These are phyloP conservation scores for Malassezia sp. DNA, from an alignment of 1,284 basidiomycete species.

Conservation along the genomic window DNA sequence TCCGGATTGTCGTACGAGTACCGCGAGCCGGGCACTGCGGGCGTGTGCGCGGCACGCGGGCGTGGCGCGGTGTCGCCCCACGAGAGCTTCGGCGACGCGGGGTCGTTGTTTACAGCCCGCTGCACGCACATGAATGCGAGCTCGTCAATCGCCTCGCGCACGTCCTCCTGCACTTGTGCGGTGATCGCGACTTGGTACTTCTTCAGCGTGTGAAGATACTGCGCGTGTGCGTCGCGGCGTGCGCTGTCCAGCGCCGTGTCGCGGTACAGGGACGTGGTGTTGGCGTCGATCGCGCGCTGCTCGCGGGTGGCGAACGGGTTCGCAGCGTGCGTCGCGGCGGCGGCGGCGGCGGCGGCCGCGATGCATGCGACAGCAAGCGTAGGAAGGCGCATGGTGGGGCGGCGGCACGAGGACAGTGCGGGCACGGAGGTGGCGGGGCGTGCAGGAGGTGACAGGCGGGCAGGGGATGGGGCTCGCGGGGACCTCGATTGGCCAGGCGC, in stretches of 20 bases:
- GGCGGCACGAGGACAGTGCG: too few relatives aligned
- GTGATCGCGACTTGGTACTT: constrained; percentile 9
- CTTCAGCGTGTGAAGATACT: constrained; percentile 8
- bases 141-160: constrained; percentile 10
- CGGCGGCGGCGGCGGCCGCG: background rate
- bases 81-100: constrained; percentile 8
- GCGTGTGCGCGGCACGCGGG: constrained; percentile 9
- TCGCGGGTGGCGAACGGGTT: constrained; percentile 15
- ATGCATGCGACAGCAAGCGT: background rate
- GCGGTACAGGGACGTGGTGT: background rate
- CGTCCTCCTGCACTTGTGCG: background rate
- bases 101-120: constrained; percentile 12
- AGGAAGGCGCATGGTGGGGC: too few relatives aligned
- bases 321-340: background rate
- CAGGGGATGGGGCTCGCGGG: too few relatives aligned
- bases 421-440: too few relatives aligned
- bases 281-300: constrained; percentile 7
- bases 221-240: background rate
- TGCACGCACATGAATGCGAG: constrained; percentile 15
- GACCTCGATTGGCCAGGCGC: too few relatives aligned
- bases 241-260: background rate
- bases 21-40: constrained; percentile 7
- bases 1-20: constrained; percentile 19
- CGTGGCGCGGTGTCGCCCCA: constrained; percentile 15
- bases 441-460: too few relatives aligned